phyloP scores from a whole-genome alignment of 371 early-diverging fungal genomes.

The Zychaea mexicana region DNA sequence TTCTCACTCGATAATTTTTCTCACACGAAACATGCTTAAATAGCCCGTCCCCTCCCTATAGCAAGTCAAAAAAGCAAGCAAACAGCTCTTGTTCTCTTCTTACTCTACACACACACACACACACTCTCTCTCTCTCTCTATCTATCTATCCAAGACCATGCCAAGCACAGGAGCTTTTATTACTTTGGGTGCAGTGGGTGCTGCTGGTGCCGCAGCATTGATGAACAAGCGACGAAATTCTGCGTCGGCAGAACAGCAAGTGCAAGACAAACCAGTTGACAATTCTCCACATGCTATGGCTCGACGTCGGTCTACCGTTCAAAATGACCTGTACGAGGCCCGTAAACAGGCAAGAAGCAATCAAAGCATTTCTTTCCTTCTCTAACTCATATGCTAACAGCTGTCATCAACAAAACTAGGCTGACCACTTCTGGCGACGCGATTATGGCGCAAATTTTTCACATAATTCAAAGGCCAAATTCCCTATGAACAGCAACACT shows the following conservation, averaged over 20 bases:
- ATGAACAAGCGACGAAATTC: slow-evolving; percentile 28
- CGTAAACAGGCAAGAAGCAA: slow-evolving; percentile 28
- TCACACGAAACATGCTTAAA: slow-evolving; percentile 4
- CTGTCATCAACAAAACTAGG: slow-evolving; percentile 4
- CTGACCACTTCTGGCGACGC: slow-evolving; percentile 47
- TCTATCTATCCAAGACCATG: slow-evolving; percentile 18
- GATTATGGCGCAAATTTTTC: slow-evolving; percentile 47
- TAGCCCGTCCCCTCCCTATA: neutral
- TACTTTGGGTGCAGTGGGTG: slow-evolving; percentile 48
- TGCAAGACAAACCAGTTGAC: neutral
- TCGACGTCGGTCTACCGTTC: slow-evolving; percentile 32
- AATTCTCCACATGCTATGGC: slow-evolving; percentile 31
- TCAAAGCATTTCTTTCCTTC: neutral
- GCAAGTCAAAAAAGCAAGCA: neutral
- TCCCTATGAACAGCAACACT: slow-evolving; percentile 20
- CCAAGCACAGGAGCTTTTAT: slow-evolving; percentile 46
- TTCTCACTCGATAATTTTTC: too few species aligned
- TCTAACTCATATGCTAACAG: neutral
- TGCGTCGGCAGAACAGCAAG: slow-evolving; percentile 7
- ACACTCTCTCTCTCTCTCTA: neutral
- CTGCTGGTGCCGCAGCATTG: slow-evolving; percentile 37
- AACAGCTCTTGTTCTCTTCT: neutral
- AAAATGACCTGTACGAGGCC: slow-evolving; percentile 30
- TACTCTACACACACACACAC: neutral
- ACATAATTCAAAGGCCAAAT: slow-evolving; percentile 39